phyloP scores from a whole-genome alignment of 2,329 filamentous ascomycete genomes.

The Lizonia empirigonia region DNA sequence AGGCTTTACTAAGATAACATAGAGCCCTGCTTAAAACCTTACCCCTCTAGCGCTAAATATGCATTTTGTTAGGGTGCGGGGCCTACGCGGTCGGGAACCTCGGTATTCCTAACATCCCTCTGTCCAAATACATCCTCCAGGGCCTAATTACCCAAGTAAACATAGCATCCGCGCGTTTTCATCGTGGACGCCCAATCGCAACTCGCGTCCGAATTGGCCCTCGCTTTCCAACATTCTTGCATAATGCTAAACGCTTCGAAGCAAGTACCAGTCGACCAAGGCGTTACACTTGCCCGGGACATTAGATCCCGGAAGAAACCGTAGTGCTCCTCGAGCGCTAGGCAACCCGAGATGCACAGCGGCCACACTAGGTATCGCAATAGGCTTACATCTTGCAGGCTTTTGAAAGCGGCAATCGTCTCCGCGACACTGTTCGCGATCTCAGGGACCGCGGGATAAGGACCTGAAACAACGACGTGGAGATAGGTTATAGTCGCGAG shows the following conservation, averaged over 20 bases:
- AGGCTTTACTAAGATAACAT: too few relatives aligned
- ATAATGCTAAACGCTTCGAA: background rate
- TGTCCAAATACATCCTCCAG: too few relatives aligned
- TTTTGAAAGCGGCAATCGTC: background rate
- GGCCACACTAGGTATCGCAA: background rate
- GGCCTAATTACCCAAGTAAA: background rate
- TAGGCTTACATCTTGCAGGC: background rate
- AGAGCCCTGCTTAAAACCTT: too few relatives aligned
- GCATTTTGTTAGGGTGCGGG: too few relatives aligned
- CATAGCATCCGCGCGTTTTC: background rate
- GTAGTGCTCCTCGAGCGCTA: background rate
- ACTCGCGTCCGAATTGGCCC: background rate
- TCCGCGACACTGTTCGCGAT: background rate
- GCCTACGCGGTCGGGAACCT: too few relatives aligned
- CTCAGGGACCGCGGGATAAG: background rate
- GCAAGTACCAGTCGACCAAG: background rate
- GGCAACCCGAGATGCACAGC: background rate
- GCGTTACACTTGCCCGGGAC: background rate
- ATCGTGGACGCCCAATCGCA: background rate
- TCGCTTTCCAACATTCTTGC: background rate
- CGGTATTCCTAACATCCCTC: too few relatives aligned
- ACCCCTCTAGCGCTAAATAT: too few relatives aligned
- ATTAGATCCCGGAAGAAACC: background rate
- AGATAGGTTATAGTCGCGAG: background rate
- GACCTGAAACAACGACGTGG: background rate